Evolutionary conservation across 1,139 yeast species (phyloP), one percentile per base, ranked within the genome.

Genomic region (Lodderomyces parapsilosis): DNA sequence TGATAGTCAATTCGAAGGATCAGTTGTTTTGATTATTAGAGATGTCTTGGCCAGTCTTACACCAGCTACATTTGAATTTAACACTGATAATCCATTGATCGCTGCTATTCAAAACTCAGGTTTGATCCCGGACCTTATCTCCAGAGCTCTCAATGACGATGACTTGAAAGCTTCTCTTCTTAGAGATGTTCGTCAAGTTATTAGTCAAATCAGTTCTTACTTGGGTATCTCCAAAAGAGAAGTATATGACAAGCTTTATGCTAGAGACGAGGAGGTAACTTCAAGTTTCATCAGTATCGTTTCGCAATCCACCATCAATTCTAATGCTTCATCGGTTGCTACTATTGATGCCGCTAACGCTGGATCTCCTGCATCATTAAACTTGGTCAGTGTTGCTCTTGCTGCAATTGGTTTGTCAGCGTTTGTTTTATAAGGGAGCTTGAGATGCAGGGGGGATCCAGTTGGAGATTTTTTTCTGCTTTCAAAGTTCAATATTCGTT

Each of bases 1-100:
- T n/a, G 56, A 63, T 49, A 50, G 58, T 4, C 44, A 52, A 41
- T 66, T 66, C 54, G 67, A 63, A 49, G 52, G 52, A 27, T 57
- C 56, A n/a, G 55, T 63, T 19, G 67, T 57, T 13, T 45, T 49
- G 20, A 49, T 66, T 25, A 49, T 66, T 40, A 54, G 53, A 43
- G 68, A 63, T 27, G 55, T 58, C 30, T 54, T 41, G 22, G 25
- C 37, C 42, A 62, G 63, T 11, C 40, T 56, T 34, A 43, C 13
- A 22, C 51, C 30, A 19, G 37, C 37, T 13, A 23, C 37, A 11
- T 33, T 34, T 34, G 13, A n/a, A n/a, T 19, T 34, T 24, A 46
- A 56, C 40, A 49, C 57, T 20, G 49, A 63, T 30, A 45, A 46
- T 23, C 68, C 68, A 35, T 39, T 65, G 22, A 46, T 63, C 24